These are phyloP conservation scores for Suillus variegatus DNA, from an alignment of 768 basidiomycete species.

Conservation along the genomic window DNA sequence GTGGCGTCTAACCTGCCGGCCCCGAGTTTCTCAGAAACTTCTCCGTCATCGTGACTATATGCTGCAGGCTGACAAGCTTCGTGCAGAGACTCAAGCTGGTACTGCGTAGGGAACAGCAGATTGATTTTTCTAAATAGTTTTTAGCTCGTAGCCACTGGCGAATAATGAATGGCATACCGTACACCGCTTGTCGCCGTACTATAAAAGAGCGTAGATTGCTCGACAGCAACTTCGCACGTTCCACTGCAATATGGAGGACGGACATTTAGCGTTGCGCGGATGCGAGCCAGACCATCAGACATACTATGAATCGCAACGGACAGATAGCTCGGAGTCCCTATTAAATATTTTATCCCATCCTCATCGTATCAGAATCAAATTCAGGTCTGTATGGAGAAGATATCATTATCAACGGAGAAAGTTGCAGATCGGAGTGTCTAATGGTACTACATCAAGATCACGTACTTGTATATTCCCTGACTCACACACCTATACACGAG, in stretches of 20 bases:
- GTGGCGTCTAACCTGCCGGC: conserved; percentile 43
- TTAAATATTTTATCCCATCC: not conserved
- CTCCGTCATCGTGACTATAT: conserved; percentile 37
- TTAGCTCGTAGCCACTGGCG: not conserved
- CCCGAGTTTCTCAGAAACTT: conserved; percentile 43
- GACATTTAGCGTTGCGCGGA: conserved; percentile 3
- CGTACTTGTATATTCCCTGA: not conserved
- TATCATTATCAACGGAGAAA: not conserved
- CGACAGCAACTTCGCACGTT: not conserved
- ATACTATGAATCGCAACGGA: not conserved
- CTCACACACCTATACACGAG: not conserved
- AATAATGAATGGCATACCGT: not conserved
- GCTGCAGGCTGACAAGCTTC: conserved; percentile 41
- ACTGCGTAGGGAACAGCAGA: not conserved
- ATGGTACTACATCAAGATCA: not conserved
- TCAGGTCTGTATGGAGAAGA: not conserved
- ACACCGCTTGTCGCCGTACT: not conserved
- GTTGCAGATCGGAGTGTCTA: not conserved
- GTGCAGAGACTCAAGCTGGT: conserved; percentile 26
- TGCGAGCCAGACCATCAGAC: conserved; percentile 12
- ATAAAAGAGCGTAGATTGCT: conserved; percentile 1
- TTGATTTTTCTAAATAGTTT: not conserved
- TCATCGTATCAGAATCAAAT: not conserved
- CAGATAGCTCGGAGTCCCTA: not conserved
- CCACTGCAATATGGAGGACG: conserved; percentile 7